These are phyloP conservation scores for Coleophoma cylindrospora DNA, from an alignment of 2,329 filamentous ascomycete genomes.

Conservation along the genomic window DNA sequence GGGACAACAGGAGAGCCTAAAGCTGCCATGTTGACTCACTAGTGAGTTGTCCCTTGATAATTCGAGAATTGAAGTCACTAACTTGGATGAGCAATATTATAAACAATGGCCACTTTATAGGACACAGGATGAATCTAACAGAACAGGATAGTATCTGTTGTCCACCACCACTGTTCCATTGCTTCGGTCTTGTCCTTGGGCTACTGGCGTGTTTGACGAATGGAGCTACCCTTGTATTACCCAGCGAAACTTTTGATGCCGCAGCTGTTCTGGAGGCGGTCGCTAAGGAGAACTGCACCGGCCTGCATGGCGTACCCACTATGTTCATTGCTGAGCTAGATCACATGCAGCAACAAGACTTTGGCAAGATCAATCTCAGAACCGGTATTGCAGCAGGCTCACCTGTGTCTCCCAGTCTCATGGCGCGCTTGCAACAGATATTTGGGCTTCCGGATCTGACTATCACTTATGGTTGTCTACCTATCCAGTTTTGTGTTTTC, in stretches of 20 bases:
- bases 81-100: constrained; percentile 37
- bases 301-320: constrained; percentile 50
- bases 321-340: constrained; percentile 67
- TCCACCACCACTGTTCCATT: constrained; percentile 61
- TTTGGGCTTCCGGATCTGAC: constrained; percentile 57
- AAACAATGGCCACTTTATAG: constrained; percentile 64
- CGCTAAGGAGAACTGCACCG: constrained; percentile 45
- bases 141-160: constrained; percentile 58
- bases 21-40: constrained; percentile 64
- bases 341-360: constrained; percentile 36
- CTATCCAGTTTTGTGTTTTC: constrained; percentile 29
- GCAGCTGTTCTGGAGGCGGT: constrained; percentile 52
- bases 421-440: constrained; percentile 53
- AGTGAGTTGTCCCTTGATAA: constrained; percentile 6
- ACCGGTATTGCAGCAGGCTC: constrained; percentile 65
- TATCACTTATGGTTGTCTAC: constrained; percentile 32
- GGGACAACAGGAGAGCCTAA: constrained; percentile 72
- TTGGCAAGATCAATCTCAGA: constrained; percentile 36
- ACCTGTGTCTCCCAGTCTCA: constrained; percentile 57
- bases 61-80: background rate
- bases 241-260: constrained; percentile 61
- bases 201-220: constrained; percentile 67
- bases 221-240: constrained; percentile 57
- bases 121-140: constrained; percentile 61
- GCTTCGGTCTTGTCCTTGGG: constrained; percentile 67